Conservation (phyloP, 495 filamentous ascomycete genomes). For the Aspergillus diversus region DNA sequence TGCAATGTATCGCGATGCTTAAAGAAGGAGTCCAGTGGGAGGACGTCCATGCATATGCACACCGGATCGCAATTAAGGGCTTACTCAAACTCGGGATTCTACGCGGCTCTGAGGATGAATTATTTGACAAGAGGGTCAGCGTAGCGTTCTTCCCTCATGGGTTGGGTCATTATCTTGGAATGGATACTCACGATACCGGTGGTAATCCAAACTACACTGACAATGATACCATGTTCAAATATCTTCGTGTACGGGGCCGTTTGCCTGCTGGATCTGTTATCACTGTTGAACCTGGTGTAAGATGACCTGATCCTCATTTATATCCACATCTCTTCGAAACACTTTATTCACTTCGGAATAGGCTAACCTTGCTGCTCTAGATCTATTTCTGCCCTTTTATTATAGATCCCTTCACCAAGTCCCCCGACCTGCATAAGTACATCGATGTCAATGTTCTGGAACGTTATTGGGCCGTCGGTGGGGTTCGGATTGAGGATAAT, state of each 20-base stretch:
- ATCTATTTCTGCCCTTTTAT: constrained; percentile 96
- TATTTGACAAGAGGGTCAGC: constrained; percentile 73
- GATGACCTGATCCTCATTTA: constrained; percentile 23
- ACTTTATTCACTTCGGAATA: constrained; percentile 4
- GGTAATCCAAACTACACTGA: constrained; percentile 87
- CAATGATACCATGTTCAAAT: constrained; percentile 80
- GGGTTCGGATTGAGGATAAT: constrained; percentile 78
- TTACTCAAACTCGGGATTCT: constrained; percentile 77
- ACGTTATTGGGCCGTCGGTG: constrained; percentile 87
- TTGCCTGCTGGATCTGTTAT: constrained; percentile 79
- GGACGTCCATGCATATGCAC: constrained; percentile 76
- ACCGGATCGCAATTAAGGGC: constrained; percentile 80
- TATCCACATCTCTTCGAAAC: background rate
- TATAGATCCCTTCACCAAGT: constrained; percentile 77
- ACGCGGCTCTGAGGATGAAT: constrained; percentile 65
- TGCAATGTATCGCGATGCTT: constrained; percentile 69
- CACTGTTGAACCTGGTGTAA: constrained; percentile 87
- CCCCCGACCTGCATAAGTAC: constrained; percentile 68
- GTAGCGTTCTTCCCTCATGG: constrained; percentile 93
- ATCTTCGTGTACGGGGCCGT: constrained; percentile 77
- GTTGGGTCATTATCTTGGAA: constrained; percentile 87
- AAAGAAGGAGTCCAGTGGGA: constrained; percentile 85
- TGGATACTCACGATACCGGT: constrained; percentile 94
- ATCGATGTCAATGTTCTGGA: constrained; percentile 76
- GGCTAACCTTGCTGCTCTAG: constrained; percentile 34